phyloP scores from a whole-genome alignment of 495 filamentous ascomycete species.

The Podospora comata region DNA sequence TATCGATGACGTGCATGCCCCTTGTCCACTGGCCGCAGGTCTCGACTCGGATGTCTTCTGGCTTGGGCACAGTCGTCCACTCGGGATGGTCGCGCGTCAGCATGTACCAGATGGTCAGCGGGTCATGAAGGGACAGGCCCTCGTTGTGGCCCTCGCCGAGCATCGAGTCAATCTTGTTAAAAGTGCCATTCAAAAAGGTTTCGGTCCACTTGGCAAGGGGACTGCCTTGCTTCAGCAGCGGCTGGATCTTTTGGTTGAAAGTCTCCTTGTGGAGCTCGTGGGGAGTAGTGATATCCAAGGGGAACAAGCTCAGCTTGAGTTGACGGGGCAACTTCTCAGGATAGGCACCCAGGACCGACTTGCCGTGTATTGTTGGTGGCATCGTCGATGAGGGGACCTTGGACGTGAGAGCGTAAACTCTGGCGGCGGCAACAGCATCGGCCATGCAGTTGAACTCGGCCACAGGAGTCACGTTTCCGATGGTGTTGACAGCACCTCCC shows the following conservation, averaged over 20 bases:
- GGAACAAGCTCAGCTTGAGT: constrained; percentile 76
- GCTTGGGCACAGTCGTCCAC: constrained; percentile 48
- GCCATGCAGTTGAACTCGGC: constrained; percentile 85
- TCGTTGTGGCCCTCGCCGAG: constrained; percentile 52
- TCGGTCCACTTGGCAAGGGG: constrained; percentile 81
- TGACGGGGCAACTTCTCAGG: constrained; percentile 59
- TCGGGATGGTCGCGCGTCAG: constrained; percentile 53
- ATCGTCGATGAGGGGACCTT: constrained; percentile 64
- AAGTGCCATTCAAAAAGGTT: constrained; percentile 74
- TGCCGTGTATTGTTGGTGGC: constrained; percentile 53
- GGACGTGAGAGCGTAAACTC: constrained; percentile 86
- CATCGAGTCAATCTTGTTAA: constrained; percentile 66
- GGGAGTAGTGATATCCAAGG: constrained; percentile 80
- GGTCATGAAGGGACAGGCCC: constrained; percentile 78
- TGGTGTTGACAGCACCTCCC: constrained; percentile 78
- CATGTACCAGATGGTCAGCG: constrained; percentile 83
- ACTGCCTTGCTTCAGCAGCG: constrained; percentile 53
- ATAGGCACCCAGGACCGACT: constrained; percentile 57
- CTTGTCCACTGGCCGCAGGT: constrained; percentile 89
- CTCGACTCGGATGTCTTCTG: constrained; percentile 80
- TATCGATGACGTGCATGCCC: constrained; percentile 84
- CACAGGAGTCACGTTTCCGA: constrained; percentile 77
- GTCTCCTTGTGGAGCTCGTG: constrained; percentile 62
- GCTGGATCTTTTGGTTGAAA: constrained; percentile 55
- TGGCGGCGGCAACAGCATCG: constrained; percentile 78